A percentile compares a stretch with the other conserved stretches of the same genome.
Conservation (phyloP, 2,329 filamentous ascomycete species). For the Talaromyces rugulosus region DNA sequence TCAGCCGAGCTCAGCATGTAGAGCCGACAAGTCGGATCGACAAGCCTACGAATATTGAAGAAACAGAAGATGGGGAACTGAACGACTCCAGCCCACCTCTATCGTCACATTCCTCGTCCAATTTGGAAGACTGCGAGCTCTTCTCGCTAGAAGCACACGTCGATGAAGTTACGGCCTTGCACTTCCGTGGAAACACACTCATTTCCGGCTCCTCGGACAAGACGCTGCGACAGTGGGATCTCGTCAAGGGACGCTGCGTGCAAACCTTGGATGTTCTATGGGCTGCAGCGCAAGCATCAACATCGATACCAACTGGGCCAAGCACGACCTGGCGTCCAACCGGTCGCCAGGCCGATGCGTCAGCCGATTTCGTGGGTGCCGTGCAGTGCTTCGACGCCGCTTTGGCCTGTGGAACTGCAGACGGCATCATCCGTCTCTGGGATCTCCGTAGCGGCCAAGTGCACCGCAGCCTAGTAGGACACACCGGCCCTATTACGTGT, state of each 20-base stretch:
- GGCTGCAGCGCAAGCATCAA: conserved; percentile 87
- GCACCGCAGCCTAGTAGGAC: conserved; percentile 90
- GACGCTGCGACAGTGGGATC: conserved; percentile 94
- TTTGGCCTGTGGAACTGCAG: conserved; percentile 90
- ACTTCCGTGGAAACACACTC: conserved; percentile 83
- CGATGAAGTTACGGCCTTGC: conserved; percentile 87
- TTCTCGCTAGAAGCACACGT: conserved; percentile 86
- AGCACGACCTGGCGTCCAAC: conserved; percentile 67
- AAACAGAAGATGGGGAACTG: conserved; percentile 46
- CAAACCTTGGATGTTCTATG: conserved; percentile 97
- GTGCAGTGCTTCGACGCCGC: conserved; percentile 95
- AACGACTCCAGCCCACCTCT: background rate
- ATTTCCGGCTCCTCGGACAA: conserved; percentile 97
- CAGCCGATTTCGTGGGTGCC: conserved; percentile 89
- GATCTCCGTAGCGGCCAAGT: conserved; percentile 95
- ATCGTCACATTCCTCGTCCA: conserved; percentile 44
- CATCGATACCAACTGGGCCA: conserved; percentile 56
- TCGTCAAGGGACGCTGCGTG: conserved; percentile 93
- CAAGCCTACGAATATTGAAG: conserved; percentile 42
- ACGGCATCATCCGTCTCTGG: conserved; percentile 96
- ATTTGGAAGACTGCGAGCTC: conserved; percentile 85
- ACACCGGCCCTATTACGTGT: conserved; percentile 90
- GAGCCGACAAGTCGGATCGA: conserved; percentile 58
- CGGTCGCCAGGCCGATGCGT: conserved; percentile 58
- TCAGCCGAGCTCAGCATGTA: conserved; percentile 78